A percentile compares a stretch with the other conserved stretches of the same genome.
These are phyloP conservation scores for Verticillium tricorpus DNA, from an alignment of 2,329 filamentous ascomycete species.

Conservation along the genomic window DNA sequence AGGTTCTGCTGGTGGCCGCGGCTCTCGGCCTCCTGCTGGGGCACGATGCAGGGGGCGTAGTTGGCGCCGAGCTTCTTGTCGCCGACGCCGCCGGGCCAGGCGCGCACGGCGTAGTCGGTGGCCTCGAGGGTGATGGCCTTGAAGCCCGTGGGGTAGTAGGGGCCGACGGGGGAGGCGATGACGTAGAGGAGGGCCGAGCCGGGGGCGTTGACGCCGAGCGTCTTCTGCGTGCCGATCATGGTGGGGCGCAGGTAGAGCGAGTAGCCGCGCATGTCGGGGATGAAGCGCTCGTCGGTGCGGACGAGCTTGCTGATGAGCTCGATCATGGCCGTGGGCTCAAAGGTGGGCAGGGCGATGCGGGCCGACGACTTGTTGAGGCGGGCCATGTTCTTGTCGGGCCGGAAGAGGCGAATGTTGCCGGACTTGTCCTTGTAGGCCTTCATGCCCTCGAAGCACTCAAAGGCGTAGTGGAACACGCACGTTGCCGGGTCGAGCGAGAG, in stretches of 20 bases:
- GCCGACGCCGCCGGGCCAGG: conserved; percentile 95
- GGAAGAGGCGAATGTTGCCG: conserved; percentile 80
- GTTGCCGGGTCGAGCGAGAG: conserved; percentile 93
- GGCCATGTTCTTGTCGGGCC: conserved; percentile 94
- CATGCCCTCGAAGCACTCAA: conserved; percentile 98
- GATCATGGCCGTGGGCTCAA: conserved; percentile 69
- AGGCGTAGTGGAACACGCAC: conserved; percentile 98
- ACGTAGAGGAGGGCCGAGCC: conserved; percentile 89
- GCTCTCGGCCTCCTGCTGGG: conserved; percentile 85
- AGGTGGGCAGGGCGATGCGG: conserved; percentile 88
- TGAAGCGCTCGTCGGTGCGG: conserved; percentile 81
- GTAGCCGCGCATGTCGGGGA: conserved; percentile 82
- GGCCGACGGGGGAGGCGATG: conserved; percentile 93
- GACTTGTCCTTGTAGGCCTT: conserved; percentile 92
- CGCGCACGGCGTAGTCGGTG: conserved; percentile 92
- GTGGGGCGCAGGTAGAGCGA: conserved; percentile 93
- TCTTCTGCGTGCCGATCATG: conserved; percentile 94
- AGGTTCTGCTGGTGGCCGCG: conserved; percentile 97
- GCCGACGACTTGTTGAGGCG: conserved; percentile 87
- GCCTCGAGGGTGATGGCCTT: conserved; percentile 95
- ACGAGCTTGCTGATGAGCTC: conserved; percentile 78
- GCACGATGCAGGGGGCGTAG: conserved; percentile 98
- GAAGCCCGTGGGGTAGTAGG: conserved; percentile 98
- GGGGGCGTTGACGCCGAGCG: conserved; percentile 87
- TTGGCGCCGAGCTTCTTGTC: conserved; percentile 99